Evolutionary conservation across 192 early-diverging fungal genomes (phyloP), one percentile per base, ranked within the genome.

Genomic region (Coemansia sp.): DNA sequence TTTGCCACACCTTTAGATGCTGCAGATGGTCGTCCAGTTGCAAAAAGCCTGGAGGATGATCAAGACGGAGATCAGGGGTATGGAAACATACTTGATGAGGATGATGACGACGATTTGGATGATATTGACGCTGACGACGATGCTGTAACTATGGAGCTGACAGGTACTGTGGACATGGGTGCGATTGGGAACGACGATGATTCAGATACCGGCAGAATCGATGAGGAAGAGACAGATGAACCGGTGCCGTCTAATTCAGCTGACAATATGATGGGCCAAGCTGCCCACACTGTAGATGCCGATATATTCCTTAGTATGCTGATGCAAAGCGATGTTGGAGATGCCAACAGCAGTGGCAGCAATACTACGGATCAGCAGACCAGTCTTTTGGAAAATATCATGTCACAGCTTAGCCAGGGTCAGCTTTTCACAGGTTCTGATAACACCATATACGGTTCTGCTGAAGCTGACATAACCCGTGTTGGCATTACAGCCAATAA

Each of bases 361-460:
- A 79, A 50, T 23, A 27, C 38, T 1, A 23, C 29, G 10, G 53
- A 54, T 1, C 70, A 79, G 32, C 62, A 73, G 2, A 70, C 71
- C n/a, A 70, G 76, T 45, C 62, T 79, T 21, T 60, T 79, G 24
- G 76, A 79, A 48, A 79, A 70, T 45, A 79, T 79, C 14, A 70
- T 79, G 4, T 70, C 63, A 11, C 70, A 79, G 70, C 70, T 70
- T 45, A 65, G 65, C 32, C 19, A 68, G 3, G 62, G 37, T 1
- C 70, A 63, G 60, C 66, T 59, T 29, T 11, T 59, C 8, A 38
- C 27, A 5, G 27, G 62, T 7, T 10, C 41, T 12, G 62, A 59
- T 17, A 50, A 53, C 43, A 63, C 45, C n/a, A 9, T 21, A 6
- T 39, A 62, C 29, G 63, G 39, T 27, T 47, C 56, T 0, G 25